phyloP scores from a whole-genome alignment of 2,329 filamentous ascomycete genomes.

The Trichoderma cornu-damae region DNA sequence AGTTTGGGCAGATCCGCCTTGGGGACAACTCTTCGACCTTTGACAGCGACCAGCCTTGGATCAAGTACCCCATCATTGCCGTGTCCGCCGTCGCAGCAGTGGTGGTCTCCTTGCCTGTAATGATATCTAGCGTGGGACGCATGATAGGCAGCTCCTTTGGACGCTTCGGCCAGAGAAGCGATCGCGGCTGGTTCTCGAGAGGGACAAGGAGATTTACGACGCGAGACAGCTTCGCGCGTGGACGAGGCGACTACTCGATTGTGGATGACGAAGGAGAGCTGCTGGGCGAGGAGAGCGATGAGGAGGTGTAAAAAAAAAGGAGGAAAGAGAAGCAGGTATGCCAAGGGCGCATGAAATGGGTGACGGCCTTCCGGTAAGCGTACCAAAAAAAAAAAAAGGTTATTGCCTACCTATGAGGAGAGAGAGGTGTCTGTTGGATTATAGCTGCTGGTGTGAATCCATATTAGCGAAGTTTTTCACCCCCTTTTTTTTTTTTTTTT shows the following conservation, averaged over 20 bases:
- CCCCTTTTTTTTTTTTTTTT: neutral
- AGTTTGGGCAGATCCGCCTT: slow-evolving; percentile 87
- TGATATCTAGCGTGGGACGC: slow-evolving; percentile 69
- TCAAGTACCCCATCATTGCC: slow-evolving; percentile 76
- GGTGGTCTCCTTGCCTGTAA: slow-evolving; percentile 59
- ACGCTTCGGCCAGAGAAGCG: slow-evolving; percentile 45
- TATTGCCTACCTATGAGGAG: neutral
- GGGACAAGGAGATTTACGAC: slow-evolving; percentile 74
- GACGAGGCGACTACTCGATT: slow-evolving; percentile 78
- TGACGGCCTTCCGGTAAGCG: slow-evolving; percentile 4
- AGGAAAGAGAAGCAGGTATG: neutral
- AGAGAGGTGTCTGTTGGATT: slow-evolving; percentile 1
- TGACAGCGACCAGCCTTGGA: slow-evolving; percentile 67
- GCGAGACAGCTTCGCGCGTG: slow-evolving; percentile 80
- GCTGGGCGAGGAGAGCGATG: slow-evolving; percentile 87
- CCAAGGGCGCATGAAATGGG: neutral
- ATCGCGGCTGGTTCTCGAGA: slow-evolving; percentile 48
- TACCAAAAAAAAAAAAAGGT: neutral
- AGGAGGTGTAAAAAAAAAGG: slow-evolving; percentile 55
- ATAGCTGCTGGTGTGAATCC: slow-evolving; percentile 1
- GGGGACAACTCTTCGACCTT: slow-evolving; percentile 60
- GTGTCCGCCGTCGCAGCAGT: slow-evolving; percentile 61
- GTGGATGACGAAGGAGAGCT: slow-evolving; percentile 94
- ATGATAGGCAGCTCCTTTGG: slow-evolving; percentile 49
- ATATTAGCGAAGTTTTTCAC: slow-evolving; percentile 4